Evolutionary conservation across 345 rosid species (phyloP).

Genomic region (Euphorbia lathyris): DNA sequence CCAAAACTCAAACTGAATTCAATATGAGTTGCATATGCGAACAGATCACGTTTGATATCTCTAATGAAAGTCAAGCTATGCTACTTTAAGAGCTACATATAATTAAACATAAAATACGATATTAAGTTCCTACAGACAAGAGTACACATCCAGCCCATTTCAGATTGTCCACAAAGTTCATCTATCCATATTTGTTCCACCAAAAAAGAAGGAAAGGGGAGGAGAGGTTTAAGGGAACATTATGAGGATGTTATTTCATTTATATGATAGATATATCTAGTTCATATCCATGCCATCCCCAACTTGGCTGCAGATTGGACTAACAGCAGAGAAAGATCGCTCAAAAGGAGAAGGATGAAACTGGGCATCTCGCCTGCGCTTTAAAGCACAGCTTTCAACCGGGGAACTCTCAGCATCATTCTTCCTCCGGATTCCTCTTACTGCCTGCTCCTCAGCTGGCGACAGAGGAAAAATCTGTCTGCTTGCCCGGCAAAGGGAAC

Average conservation of each 20-base stretch:
- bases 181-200: slow-evolving; percentile 43
- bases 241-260: too few species aligned
- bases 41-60: slow-evolving; percentile 17
- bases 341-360: slow-evolving; percentile 84
- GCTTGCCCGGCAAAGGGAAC: slow-evolving; percentile 88
- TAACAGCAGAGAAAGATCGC: slow-evolving; percentile 85
- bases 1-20: slow-evolving; percentile 22
- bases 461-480: slow-evolving; percentile 76
- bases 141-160: slow-evolving; percentile 42
- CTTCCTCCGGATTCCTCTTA: slow-evolving; percentile 95
- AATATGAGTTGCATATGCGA: slow-evolving; percentile 18
- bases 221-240: slow-evolving; percentile 31
- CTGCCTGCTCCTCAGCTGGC: slow-evolving; percentile 78
- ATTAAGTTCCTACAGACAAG: slow-evolving; percentile 53
- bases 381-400: slow-evolving; percentile 64
- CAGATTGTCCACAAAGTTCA: slow-evolving; percentile 48
- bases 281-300: slow-evolving; percentile 96
- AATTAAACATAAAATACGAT: slow-evolving; percentile 45
- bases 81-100: slow-evolving; percentile 34
- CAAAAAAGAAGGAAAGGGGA: slow-evolving; percentile 13
- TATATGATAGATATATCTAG: slow-evolving; percentile 50
- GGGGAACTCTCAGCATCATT: slow-evolving; percentile 71
- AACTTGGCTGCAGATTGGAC: slow-evolving; percentile 88
- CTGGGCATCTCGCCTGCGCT: slow-evolving; percentile 84
- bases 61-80: slow-evolving; percentile 24